phyloP scores from a whole-genome alignment of 2,329 filamentous ascomycete genomes.

The Podosphaera xanthii region DNA sequence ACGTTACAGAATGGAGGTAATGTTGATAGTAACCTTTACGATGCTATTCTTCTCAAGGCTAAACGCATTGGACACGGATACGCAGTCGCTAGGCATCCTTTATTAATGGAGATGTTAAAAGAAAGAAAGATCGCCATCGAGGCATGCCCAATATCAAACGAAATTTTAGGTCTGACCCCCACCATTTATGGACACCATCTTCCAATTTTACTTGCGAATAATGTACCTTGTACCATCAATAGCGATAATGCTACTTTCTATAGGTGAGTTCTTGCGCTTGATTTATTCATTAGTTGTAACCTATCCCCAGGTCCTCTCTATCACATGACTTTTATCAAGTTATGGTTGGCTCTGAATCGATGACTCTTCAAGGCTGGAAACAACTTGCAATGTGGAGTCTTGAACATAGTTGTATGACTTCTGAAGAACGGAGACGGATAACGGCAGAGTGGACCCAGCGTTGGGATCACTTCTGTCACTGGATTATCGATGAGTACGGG shows the following conservation, averaged over 20 bases:
- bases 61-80: conserved; percentile 57
- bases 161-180: conserved; percentile 46
- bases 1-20: conserved; percentile 43
- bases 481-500: conserved; percentile 24
- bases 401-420: conserved; percentile 31
- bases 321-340: conserved; percentile 61
- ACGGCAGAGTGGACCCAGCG: conserved; percentile 24
- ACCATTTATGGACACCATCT: conserved; percentile 41
- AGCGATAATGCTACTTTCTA: conserved; percentile 58
- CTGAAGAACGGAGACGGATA: conserved; percentile 20
- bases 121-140: conserved; percentile 45
- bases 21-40: conserved; percentile 43
- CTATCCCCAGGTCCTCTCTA: conserved; percentile 33
- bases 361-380: conserved; percentile 48
- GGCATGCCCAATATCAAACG: conserved; percentile 56
- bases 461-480: conserved; percentile 35
- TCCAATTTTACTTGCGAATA: conserved; percentile 45
- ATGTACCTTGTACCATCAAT: conserved; percentile 50
- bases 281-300: conserved; percentile 2
- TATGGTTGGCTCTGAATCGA: conserved; percentile 42
- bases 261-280: conserved; percentile 22
- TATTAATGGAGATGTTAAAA: conserved; percentile 43
- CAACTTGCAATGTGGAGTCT: conserved; percentile 42
- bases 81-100: conserved; percentile 40
- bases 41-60: conserved; percentile 40